phyloP scores from a whole-genome alignment of 495 filamentous ascomycete genomes.

The Penicillium dipodomyicola region DNA sequence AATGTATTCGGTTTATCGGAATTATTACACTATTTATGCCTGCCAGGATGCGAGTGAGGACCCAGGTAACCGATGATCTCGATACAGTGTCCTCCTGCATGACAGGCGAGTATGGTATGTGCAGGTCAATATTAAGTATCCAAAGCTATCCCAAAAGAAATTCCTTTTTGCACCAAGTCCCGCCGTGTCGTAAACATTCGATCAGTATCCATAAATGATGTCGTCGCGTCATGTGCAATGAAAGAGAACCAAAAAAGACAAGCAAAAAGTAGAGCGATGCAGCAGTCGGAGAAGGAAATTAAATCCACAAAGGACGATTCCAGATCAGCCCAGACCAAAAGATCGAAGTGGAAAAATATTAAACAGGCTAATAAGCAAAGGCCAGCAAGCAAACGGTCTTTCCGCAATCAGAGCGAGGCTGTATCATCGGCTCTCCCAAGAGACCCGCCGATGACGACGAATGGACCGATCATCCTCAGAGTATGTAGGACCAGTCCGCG shows the following conservation, averaged over 20 bases:
- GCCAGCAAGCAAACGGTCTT: neutral
- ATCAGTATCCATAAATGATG: conserved; percentile 3
- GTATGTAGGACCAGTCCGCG: conserved; percentile 24
- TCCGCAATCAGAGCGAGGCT: neutral
- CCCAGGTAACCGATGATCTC: neutral
- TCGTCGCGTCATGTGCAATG: conserved; percentile 26
- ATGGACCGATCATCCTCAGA: conserved; percentile 29
- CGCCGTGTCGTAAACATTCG: conserved; percentile 3
- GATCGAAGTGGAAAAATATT: neutral
- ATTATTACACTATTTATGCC: neutral
- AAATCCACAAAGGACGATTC: conserved; percentile 11
- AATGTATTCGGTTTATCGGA: conserved; percentile 1
- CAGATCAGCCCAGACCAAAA: conserved; percentile 14
- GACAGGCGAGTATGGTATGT: neutral
- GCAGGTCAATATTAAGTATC: conserved; percentile 11
- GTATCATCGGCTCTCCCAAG: conserved; percentile 35
- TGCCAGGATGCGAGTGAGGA: neutral
- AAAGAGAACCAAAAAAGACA: conserved; percentile 1
- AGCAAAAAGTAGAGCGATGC: neutral
- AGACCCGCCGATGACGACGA: conserved; percentile 29
- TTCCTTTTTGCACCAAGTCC: conserved; percentile 1
- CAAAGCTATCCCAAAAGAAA: neutral
- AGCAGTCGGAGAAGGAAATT: neutral
- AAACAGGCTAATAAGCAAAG: neutral
- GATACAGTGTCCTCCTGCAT: neutral